phyloP scores from a whole-genome alignment of 2,329 filamentous ascomycete genomes.

The Madurella mycetomatis region DNA sequence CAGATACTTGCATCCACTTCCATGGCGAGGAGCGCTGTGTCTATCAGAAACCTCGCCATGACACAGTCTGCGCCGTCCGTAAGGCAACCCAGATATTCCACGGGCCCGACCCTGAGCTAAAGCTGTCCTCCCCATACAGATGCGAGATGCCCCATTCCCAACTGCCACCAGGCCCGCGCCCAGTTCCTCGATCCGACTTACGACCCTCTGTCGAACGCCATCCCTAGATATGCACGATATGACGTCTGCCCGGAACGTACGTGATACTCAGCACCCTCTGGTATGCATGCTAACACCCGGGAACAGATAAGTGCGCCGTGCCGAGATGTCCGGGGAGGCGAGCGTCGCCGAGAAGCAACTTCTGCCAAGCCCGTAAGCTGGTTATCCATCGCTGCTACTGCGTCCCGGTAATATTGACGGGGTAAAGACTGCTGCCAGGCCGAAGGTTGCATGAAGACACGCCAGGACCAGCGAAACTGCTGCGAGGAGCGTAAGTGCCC shows the following conservation, averaged over 20 bases:
- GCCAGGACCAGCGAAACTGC: constrained; percentile 19
- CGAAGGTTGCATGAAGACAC: constrained; percentile 18
- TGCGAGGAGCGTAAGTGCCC: constrained; percentile 21
- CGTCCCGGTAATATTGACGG: background rate
- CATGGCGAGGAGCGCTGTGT: constrained; percentile 20
- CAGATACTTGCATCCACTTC: constrained; percentile 23
- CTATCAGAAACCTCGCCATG: constrained; percentile 23
- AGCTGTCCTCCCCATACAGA: constrained; percentile 5
- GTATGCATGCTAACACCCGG: background rate
- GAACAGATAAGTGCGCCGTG: constrained; percentile 23
- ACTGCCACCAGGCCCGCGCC: constrained; percentile 21
- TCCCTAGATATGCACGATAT: constrained; percentile 19
- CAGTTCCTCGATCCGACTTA: constrained; percentile 23
- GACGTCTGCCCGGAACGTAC: constrained; percentile 24
- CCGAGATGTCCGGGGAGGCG: constrained; percentile 16
- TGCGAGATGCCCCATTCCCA: constrained; percentile 19
- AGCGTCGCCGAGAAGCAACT: constrained; percentile 5
- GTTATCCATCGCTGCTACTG: background rate
- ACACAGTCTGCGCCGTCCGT: constrained; percentile 23
- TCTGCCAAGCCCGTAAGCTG: constrained; percentile 20
- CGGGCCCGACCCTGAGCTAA: background rate
- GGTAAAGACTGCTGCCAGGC: constrained; percentile 20
- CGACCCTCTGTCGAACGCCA: constrained; percentile 12
- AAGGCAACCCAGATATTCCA: background rate
- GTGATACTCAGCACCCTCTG: background rate